A percentile compares a stretch with the other conserved stretches of the same genome.
phyloP scores from a whole-genome alignment of 495 filamentous ascomycete species.

The Penicillium crystallinum region DNA sequence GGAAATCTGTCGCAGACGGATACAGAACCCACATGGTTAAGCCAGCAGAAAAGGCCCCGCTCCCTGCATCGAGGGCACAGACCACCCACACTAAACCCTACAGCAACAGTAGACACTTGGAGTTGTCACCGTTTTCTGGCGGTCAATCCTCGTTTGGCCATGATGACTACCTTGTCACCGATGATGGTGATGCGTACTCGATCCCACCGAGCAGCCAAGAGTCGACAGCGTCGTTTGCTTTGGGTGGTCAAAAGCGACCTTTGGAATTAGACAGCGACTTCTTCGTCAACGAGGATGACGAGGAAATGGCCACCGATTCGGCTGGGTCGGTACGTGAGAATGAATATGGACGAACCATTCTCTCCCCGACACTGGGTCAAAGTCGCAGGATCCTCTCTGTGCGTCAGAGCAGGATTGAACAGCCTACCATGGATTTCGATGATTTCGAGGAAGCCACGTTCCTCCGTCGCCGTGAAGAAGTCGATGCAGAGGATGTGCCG shows the following conservation, averaged over 20 bases:
- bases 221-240: conserved; percentile 15
- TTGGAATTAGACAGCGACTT: conserved; percentile 44
- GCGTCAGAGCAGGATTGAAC: conserved; percentile 4
- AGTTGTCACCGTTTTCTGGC: conserved; percentile 74
- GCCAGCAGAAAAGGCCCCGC: conserved; percentile 23
- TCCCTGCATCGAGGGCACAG: conserved; percentile 18
- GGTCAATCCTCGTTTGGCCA: conserved; percentile 42
- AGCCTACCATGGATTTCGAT: conserved; percentile 29
- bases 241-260: conserved; percentile 20
- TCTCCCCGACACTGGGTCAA: conserved; percentile 29
- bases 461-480: conserved; percentile 38
- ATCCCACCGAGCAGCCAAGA: conserved; percentile 45
- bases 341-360: conserved; percentile 24
- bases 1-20: conserved; percentile 86
- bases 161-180: conserved; percentile 18
- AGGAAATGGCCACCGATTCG: neutral
- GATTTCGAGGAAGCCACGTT: conserved; percentile 45
- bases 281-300: conserved; percentile 36
- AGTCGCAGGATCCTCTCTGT: conserved; percentile 27
- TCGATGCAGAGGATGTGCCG: conserved; percentile 32
- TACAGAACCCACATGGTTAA: conserved; percentile 63
- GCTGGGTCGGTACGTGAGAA: neutral
- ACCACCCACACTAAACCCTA: conserved; percentile 8
- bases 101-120: conserved; percentile 29
- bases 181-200: conserved; percentile 40